Evolutionary conservation across 1,139 yeast species (phyloP).

Genomic region (Saccharomyces pastorianus): DNA sequence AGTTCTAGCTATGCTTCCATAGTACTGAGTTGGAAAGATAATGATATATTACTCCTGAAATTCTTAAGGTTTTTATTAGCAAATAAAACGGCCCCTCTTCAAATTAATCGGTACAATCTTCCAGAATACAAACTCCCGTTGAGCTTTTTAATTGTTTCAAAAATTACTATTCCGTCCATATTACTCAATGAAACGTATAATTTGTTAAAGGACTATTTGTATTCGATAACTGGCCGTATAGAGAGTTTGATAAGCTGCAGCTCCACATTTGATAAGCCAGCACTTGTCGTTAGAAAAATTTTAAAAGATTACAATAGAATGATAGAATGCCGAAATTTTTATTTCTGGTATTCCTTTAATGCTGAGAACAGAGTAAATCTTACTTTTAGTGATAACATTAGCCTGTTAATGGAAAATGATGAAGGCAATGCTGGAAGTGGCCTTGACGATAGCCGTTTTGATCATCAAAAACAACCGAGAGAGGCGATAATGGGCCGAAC

Average conservation of each 20-base stretch:
- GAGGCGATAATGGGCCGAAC: background rate
- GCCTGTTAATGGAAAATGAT: background rate
- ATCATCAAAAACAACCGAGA: background rate
- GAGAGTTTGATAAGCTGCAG: conserved; percentile 7
- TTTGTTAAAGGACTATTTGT: conserved; percentile 18
- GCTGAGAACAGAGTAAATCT: conserved; percentile 1
- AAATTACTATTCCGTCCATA: conserved; percentile 10
- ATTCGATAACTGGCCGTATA: conserved; percentile 9
- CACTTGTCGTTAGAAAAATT: background rate
- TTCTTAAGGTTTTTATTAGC: conserved; percentile 16
- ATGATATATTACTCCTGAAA: conserved; percentile 6
- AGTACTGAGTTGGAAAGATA: background rate
- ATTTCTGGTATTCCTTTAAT: conserved; percentile 8
- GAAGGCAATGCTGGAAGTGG: background rate
- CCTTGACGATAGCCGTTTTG: background rate
- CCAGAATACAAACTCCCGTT: conserved; percentile 13
- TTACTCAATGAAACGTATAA: conserved; percentile 18
- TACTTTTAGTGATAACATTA: background rate
- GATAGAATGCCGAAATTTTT: conserved; percentile 9
- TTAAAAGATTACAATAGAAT: conserved; percentile 5
- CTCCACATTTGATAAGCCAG: background rate
- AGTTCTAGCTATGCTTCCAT: conserved; percentile 1
- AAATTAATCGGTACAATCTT: conserved; percentile 8
- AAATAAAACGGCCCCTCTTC: conserved; percentile 12
- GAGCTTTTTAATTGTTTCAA: conserved; percentile 11